Conservation (phyloP, 1,284 basidiomycete genomes). For the Leccinum angustisporum region DNA sequence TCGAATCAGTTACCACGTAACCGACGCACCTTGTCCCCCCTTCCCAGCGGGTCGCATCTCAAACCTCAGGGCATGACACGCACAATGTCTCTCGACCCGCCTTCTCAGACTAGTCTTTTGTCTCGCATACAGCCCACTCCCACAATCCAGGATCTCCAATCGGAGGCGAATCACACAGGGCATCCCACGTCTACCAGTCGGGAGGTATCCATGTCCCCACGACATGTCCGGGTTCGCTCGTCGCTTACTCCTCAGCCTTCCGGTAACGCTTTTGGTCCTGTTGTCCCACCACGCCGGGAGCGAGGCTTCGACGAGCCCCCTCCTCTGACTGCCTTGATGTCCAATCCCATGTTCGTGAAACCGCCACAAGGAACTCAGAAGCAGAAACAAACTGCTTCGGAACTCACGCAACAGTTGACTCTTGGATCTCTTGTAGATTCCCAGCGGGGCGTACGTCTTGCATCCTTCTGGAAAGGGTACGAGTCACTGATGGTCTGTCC, state of each 20-base stretch:
- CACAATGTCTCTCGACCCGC: slow-evolving; percentile 66
- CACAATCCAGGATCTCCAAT: slow-evolving; percentile 36
- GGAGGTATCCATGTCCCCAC: slow-evolving; percentile 40
- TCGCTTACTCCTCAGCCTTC: slow-evolving; percentile 68
- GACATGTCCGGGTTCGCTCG: slow-evolving; percentile 60
- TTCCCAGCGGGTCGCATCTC: slow-evolving; percentile 28
- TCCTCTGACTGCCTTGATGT: slow-evolving; percentile 53
- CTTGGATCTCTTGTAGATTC: slow-evolving; percentile 63
- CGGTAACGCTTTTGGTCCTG: slow-evolving; percentile 49
- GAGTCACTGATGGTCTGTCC: slow-evolving; percentile 7
- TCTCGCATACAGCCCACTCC: slow-evolving; percentile 21
- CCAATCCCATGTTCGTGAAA: slow-evolving; percentile 69
- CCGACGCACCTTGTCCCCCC: slow-evolving; percentile 44
- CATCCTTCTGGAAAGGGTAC: slow-evolving; percentile 1
- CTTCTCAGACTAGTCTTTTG: slow-evolving; percentile 33
- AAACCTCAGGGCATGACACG: slow-evolving; percentile 40
- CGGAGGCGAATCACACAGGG: slow-evolving; percentile 40
- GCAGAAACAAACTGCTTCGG: slow-evolving; percentile 34
- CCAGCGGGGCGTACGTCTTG: slow-evolving; percentile 49
- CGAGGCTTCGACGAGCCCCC: slow-evolving; percentile 66
- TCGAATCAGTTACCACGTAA: slow-evolving; percentile 29
- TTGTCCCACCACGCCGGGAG: slow-evolving; percentile 37
- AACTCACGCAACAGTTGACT: slow-evolving; percentile 42
- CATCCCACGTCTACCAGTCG: slow-evolving; percentile 37
- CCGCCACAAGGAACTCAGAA: slow-evolving; percentile 45